Conservation (phyloP, 768 basidiomycete species). For the Boletus vermiculosoides region DNA sequence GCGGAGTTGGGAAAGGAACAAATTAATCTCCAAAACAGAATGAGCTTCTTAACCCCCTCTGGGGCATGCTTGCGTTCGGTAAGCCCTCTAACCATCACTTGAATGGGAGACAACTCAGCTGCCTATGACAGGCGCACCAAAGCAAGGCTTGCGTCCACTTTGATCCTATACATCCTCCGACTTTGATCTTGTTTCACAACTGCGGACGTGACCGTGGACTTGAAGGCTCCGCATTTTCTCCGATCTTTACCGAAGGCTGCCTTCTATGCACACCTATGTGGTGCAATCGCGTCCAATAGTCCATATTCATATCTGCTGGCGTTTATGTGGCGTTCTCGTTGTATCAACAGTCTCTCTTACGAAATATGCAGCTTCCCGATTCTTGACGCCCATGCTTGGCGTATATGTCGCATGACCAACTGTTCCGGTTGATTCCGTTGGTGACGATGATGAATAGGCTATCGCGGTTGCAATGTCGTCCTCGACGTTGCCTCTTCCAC, state of each 20-base stretch:
- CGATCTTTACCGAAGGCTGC: background rate
- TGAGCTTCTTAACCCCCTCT: background rate
- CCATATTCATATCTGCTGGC: background rate
- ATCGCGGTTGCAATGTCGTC: background rate
- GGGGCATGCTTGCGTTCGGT: background rate
- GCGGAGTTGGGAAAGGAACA: background rate
- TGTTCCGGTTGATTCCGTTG: background rate
- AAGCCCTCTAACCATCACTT: background rate
- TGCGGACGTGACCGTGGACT: background rate
- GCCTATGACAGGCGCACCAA: background rate
- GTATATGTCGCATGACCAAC: background rate
- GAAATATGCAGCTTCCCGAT: conserved; percentile 1
- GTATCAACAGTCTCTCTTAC: background rate
- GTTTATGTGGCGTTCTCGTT: background rate
- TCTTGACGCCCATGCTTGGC: background rate
- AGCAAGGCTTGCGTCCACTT: background rate
- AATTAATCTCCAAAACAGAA: background rate
- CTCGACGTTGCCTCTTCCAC: background rate
- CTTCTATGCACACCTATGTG: background rate
- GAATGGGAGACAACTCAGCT: background rate
- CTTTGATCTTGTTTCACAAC: background rate
- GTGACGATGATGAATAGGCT: background rate
- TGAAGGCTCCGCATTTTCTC: background rate
- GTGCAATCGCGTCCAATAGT: background rate
- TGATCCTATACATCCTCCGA: background rate